These are phyloP conservation scores for Fusarium oligoseptatum DNA, from an alignment of 2,329 filamentous ascomycete species.

Conservation along the genomic window DNA sequence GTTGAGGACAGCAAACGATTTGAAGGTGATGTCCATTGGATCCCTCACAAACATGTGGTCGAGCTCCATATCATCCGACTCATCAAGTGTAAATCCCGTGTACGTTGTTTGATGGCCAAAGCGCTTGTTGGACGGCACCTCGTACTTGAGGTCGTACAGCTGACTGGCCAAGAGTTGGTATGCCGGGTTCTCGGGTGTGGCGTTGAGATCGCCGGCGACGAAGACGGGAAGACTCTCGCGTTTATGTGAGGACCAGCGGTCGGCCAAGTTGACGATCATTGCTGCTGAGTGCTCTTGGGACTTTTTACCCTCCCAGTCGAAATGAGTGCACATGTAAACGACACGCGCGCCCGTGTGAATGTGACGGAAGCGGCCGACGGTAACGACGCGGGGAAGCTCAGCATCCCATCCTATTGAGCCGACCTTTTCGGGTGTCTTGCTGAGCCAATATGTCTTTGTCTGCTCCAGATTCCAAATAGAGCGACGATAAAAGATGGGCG, in stretches of 20 bases:
- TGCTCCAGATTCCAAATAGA: conserved; percentile 64
- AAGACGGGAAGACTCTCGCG: conserved; percentile 46
- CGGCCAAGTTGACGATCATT: conserved; percentile 52
- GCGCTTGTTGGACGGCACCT: conserved; percentile 39
- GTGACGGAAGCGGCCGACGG: conserved; percentile 61
- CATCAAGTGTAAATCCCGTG: conserved; percentile 45
- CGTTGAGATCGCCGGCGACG: conserved; percentile 51
- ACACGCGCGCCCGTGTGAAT: conserved; percentile 53
- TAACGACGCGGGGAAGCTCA: conserved; percentile 59
- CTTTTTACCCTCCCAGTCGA: conserved; percentile 61
- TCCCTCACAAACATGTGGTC: conserved; percentile 52
- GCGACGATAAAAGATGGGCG: conserved; percentile 73
- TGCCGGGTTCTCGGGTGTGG: conserved; percentile 43
- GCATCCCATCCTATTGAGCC: conserved; percentile 72
- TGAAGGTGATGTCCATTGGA: conserved; percentile 39
- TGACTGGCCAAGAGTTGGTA: conserved; percentile 45
- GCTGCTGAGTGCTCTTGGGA: conserved; percentile 58
- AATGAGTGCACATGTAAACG: conserved; percentile 65
- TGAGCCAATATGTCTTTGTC: conserved; percentile 73
- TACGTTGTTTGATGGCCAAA: conserved; percentile 48
- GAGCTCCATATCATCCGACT: conserved; percentile 40
- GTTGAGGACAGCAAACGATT: conserved; percentile 45
- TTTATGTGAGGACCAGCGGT: conserved; percentile 42
- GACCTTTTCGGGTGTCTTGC: conserved; percentile 65
- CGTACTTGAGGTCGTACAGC: conserved; percentile 44